Conservation (phyloP, 2,329 filamentous ascomycete species). For the Fusarium sp. region DNA sequence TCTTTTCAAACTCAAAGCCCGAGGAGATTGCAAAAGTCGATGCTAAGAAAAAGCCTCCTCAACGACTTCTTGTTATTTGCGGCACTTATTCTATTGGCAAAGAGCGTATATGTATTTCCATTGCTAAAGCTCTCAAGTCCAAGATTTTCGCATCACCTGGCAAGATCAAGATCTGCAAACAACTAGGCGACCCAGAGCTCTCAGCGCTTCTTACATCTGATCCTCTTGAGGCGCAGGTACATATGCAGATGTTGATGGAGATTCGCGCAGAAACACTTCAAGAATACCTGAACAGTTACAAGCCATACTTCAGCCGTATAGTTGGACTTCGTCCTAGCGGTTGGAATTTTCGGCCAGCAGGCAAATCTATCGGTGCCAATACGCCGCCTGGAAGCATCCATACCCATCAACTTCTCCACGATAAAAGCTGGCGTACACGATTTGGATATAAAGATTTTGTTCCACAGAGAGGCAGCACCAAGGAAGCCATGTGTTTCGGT, state of each 20-base stretch:
- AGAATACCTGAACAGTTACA: constrained; percentile 86
- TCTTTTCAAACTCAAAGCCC: constrained; percentile 60
- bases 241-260: constrained; percentile 97
- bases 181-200: constrained; percentile 88
- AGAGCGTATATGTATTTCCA: constrained; percentile 93
- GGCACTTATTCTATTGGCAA: constrained; percentile 99
- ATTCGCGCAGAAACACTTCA: constrained; percentile 91
- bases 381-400: constrained; percentile 64
- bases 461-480: constrained; percentile 85
- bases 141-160: constrained; percentile 89
- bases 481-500: constrained; percentile 87
- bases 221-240: constrained; percentile 89
- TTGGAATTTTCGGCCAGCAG: constrained; percentile 87
- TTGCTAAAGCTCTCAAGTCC: constrained; percentile 84
- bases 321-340: constrained; percentile 94
- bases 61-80: constrained; percentile 88
- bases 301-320: constrained; percentile 84
- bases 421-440: constrained; percentile 78
- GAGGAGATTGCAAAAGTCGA: constrained; percentile 51
- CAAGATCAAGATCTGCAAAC: constrained; percentile 87
- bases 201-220: constrained; percentile 81
- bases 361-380: constrained; percentile 67
- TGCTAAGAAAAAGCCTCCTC: constrained; percentile 44
- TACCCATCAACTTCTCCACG: constrained; percentile 66
- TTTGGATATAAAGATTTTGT: constrained; percentile 80